Conservation (phyloP, 805 yeast species). For the Blastobotrys attinorum region DNA sequence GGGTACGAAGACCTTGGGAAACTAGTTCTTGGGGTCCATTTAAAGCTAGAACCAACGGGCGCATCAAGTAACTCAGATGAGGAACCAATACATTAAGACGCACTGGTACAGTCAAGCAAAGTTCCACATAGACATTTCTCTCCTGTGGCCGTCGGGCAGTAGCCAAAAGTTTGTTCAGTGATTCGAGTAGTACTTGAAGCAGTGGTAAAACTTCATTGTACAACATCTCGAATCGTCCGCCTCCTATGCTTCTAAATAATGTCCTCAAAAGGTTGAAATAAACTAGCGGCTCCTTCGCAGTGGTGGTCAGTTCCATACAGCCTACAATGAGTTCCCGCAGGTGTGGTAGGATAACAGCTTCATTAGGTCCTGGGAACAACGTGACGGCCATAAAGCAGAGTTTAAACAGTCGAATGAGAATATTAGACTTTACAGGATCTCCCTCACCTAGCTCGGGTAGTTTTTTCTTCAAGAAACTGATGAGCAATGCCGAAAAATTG, state of each 20-base stretch:
- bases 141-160: constrained; percentile 85
- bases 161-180: constrained; percentile 72
- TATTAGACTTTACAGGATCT: constrained; percentile 67
- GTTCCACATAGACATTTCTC: constrained; percentile 87
- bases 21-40: constrained; percentile 88
- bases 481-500: constrained; percentile 76
- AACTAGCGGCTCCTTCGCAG: constrained; percentile 83
- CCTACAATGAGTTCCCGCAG: constrained; percentile 74
- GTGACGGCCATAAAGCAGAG: constrained; percentile 94
- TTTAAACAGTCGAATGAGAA: constrained; percentile 79
- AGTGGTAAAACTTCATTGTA: constrained; percentile 92
- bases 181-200: constrained; percentile 76
- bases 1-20: constrained; percentile 87
- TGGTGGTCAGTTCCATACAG: constrained; percentile 69
- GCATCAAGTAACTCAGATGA: constrained; percentile 77
- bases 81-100: constrained; percentile 90
- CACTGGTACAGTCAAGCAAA: constrained; percentile 94
- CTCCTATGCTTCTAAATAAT: constrained; percentile 88
- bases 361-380: constrained; percentile 77
- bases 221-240: constrained; percentile 88
- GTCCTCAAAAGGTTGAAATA: constrained; percentile 85
- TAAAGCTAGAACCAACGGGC: constrained; percentile 84
- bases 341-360: constrained; percentile 81
- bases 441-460: constrained; percentile 74
- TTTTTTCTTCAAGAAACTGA: constrained; percentile 66